Evolutionary conservation across 169 alveolate species (phyloP).

Genomic region (Plasmodium coatneyi): DNA sequence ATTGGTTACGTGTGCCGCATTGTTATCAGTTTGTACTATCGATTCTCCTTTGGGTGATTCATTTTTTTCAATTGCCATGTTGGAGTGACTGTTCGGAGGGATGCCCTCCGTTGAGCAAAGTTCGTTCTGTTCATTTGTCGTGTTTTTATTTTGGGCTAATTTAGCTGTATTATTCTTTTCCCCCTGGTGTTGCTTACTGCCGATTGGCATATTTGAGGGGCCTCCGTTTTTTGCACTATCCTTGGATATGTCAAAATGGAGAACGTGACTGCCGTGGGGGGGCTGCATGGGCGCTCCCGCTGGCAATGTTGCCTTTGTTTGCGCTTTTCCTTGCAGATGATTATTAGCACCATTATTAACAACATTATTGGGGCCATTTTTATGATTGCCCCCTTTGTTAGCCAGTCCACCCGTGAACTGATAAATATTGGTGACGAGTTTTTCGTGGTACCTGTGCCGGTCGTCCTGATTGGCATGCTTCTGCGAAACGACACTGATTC

Average conservation of each 20-base stretch:
- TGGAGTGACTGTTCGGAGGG: not conserved
- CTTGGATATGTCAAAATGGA: not conserved
- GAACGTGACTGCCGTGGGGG: not conserved
- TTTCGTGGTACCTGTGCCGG: conserved; percentile 48
- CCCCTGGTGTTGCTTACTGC: not conserved
- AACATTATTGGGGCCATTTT: not conserved
- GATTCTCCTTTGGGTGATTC: not conserved
- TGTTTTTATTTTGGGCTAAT: not conserved
- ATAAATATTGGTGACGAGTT: conserved; percentile 31
- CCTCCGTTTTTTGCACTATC: not conserved
- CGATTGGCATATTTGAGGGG: not conserved
- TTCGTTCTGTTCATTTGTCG: not conserved
- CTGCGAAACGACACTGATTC: not conserved
- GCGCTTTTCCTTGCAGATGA: not conserved
- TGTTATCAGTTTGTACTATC: not conserved
- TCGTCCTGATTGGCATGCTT: conserved; percentile 11
- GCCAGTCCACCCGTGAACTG: conserved; percentile 49
- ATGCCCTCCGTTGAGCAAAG: not conserved
- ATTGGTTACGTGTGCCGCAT: not conserved
- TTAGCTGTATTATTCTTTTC: not conserved
- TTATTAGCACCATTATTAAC: not conserved
- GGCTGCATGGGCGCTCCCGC: not conserved
- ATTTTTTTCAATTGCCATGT: not conserved
- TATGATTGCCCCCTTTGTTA: not conserved
- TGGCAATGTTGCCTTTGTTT: not conserved